Conservation (phyloP, 495 filamentous ascomycete species). For the Penicillium coprophilum region DNA sequence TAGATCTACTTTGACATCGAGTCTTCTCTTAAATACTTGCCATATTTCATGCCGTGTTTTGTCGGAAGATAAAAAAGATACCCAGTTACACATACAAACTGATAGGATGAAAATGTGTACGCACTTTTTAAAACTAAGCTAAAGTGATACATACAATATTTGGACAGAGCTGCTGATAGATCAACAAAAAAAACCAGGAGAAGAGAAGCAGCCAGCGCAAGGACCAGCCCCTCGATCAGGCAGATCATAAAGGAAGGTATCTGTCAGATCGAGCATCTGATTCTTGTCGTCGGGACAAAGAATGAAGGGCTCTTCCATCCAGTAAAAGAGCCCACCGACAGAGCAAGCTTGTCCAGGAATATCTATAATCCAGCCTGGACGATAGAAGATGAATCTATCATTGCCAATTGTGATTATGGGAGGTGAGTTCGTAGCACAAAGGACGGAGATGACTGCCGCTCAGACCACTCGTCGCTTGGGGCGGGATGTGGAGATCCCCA, state of each 20-base stretch:
- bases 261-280: conserved; percentile 22
- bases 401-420: conserved; percentile 16
- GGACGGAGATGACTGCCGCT: background rate
- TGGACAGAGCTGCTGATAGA: conserved; percentile 18
- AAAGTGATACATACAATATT: conserved; percentile 30
- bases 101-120: conserved; percentile 11
- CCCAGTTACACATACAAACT: background rate
- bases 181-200: conserved; percentile 24
- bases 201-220: conserved; percentile 27
- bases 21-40: background rate
- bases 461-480: conserved; percentile 12
- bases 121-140: conserved; percentile 20
- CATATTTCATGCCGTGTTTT: background rate
- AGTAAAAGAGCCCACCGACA: conserved; percentile 33
- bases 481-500: conserved; percentile 9
- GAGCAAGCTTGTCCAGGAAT: conserved; percentile 39
- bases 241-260: conserved; percentile 20
- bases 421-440: conserved; percentile 3
- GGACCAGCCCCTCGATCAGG: conserved; percentile 21
- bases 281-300: conserved; percentile 28
- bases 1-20: too few relatives aligned
- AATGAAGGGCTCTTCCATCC: conserved; percentile 24
- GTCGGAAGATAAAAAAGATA: background rate
- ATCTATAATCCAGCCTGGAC: conserved; percentile 42
- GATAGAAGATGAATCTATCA: conserved; percentile 54